Evolutionary conservation across 2,329 filamentous ascomycete genomes (phyloP).

Genomic region (Fusarium penzigii): DNA sequence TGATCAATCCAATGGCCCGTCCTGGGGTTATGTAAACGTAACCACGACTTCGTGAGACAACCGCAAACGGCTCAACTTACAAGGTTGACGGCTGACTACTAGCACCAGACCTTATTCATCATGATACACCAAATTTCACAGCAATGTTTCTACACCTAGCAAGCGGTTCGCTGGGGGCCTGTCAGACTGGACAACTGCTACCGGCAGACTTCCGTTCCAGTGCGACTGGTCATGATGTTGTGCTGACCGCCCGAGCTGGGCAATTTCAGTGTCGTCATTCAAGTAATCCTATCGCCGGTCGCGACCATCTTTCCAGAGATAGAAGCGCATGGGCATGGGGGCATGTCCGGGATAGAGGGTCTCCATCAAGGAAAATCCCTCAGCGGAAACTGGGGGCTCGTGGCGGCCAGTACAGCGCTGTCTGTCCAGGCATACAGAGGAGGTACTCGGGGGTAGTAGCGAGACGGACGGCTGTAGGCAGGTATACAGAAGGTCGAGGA

Average conservation of each 20-base stretch:
- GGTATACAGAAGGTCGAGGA: constrained; percentile 14
- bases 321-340: constrained; percentile 24
- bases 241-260: constrained; percentile 29
- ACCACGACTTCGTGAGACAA: not conserved
- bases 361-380: constrained; percentile 30
- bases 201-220: constrained; percentile 12
- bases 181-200: constrained; percentile 1
- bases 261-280: constrained; percentile 30
- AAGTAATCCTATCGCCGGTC: constrained; percentile 9
- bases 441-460: constrained; percentile 23
- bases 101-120: constrained; percentile 9
- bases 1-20: not conserved
- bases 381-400: constrained; percentile 22
- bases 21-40: not conserved
- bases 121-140: not conserved
- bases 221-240: constrained; percentile 26
- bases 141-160: not conserved
- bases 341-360: constrained; percentile 14
- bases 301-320: constrained; percentile 22
- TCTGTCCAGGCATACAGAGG: constrained; percentile 28
- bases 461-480: constrained; percentile 3
- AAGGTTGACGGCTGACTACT: constrained; percentile 1
- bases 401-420: constrained; percentile 7
- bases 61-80: not conserved
- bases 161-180: constrained; percentile 8